Base-by-base conservation (phyloP, 179 eudicot genomes). In the Silene noctiflora region DNA sequence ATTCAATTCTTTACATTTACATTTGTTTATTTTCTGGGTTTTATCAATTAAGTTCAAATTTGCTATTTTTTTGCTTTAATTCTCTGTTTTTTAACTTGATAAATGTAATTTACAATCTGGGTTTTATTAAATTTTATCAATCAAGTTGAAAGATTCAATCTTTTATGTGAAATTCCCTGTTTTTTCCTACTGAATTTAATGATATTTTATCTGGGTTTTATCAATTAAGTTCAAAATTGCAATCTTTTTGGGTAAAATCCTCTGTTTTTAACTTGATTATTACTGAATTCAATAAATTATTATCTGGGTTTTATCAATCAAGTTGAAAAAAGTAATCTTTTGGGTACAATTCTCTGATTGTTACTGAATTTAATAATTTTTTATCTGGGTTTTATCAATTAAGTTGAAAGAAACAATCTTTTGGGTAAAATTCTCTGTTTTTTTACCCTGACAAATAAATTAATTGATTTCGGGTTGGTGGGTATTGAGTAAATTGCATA, bases 391-490 rank as follows among this genome's bases (percentile, higher is more conserved):
- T 39, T 39, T 39, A 39, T 8, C 46, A 39, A 39, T 39, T 4
- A 39, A 39, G 11, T 39, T 39, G 11, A 39, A 39, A 39, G 1
- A 3, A 35, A 14, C 3, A 20, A 31, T 27, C 16, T 1, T 17
- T 29, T 33, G 39, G 12, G 39, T 27, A 17, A 64, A 64, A 24
- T 64, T 24, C 7, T 1, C 27, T 25, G 12, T 25, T 39, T 39
- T 35, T 39, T 39, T 39, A 39, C 10, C 46, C 2, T 39, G 46
- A 39, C 46, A 39, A 39, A 39, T 51, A 51, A 12, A 14, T 4
- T 35, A 12, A 24, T 51, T 65, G 35, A 22, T 27, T 29, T 77
- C 21, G 44, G 46, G 39, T 65, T 55, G 66, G 72, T 77, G 58
- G 80, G 44, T 71, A 21, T 33, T 11, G 16, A 58, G 46, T 59